Conservation (phyloP, 208 protist species). For the Blechomonas ayalai region DNA sequence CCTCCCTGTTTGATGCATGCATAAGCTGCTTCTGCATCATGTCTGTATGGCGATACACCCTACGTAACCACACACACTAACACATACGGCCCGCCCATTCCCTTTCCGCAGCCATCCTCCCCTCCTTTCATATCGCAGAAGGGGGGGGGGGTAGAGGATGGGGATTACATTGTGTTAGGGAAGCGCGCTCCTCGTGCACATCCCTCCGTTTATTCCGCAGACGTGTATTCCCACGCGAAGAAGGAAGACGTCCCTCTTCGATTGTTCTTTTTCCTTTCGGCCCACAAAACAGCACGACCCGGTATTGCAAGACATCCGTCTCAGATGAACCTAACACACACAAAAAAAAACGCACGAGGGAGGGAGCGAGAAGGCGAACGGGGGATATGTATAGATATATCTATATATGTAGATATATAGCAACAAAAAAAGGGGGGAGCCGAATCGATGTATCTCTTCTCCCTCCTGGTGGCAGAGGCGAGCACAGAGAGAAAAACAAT, state of each 20-base stretch:
- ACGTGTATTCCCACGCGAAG: too few species aligned
- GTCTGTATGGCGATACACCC: too few species aligned
- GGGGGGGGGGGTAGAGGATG: neutral
- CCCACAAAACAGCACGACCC: neutral
- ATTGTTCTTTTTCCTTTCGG: neutral
- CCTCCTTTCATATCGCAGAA: too few species aligned
- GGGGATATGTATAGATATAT: constrained; percentile 1
- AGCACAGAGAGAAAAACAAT: neutral
- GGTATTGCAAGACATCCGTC: neutral
- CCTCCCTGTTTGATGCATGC: too few species aligned
- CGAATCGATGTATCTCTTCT: too few species aligned
- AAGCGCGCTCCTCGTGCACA: neutral
- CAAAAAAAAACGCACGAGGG: constrained; percentile 3
- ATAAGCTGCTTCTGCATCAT: too few species aligned
- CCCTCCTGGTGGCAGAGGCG: too few species aligned
- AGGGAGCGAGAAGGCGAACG: neutral
- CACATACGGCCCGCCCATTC: too few species aligned
- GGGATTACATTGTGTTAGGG: neutral
- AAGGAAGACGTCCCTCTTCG: too few species aligned
- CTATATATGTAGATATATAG: constrained; percentile 11
- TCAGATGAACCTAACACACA: neutral
- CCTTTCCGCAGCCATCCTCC: too few species aligned
- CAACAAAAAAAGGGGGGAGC: constrained; percentile 7
- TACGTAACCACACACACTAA: too few species aligned
- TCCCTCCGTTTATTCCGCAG: too few species aligned